Evolutionary conservation across 2,329 filamentous ascomycete genomes (phyloP), one percentile per base, ranked within the genome.

Genomic region (Epicoccum nigrum): DNA sequence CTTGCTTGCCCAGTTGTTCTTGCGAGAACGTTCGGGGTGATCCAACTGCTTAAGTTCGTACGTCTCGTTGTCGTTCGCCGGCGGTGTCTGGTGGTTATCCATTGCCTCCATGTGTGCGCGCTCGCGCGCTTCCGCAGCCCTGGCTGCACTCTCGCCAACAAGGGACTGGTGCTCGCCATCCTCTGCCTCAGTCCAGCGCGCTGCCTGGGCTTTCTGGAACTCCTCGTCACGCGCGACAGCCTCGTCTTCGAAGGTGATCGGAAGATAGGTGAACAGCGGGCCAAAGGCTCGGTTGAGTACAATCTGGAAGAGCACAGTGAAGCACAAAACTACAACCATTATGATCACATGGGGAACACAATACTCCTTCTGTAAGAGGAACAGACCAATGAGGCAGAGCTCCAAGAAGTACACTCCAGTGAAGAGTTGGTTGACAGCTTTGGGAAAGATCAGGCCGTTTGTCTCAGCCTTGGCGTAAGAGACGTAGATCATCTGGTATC

Each of bases 401-500:
- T 97, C 92, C 87, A 99, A 94, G 55, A 97, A 85, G 65, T 99
- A 99, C 0, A 99, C 77, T 0, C 94, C 94, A 0, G 91, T 94
- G 67, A 99, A 97, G 0, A 94, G 89, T 69, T 97, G 93, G 68
- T 97, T 97, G 75, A 97, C 89, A 1, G 94, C 94, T 28, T 87
- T 84, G 0, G 94, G 94, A 65, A 96, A 99, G 43, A 97, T 78
- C 1, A 97, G 82, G 34, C 94, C 94, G 32, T 94, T 94, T 0
- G 93, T 99, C 73, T 99, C 94, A 54, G 88, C 86, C 59, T 87
- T 85, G 72, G 96, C 95, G 44, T 92, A 89, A 20, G 86, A 95
- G 53, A 99, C 92, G 65, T 97, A 99, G 16, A 99, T 83, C 77
- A 96, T 95, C 61, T 93, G 93, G 75, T 97, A 97, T n/a, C 93